Base-by-base conservation (phyloP, 2,329 filamentous ascomycete genomes). In the Xenoacremonium recifei region DNA sequence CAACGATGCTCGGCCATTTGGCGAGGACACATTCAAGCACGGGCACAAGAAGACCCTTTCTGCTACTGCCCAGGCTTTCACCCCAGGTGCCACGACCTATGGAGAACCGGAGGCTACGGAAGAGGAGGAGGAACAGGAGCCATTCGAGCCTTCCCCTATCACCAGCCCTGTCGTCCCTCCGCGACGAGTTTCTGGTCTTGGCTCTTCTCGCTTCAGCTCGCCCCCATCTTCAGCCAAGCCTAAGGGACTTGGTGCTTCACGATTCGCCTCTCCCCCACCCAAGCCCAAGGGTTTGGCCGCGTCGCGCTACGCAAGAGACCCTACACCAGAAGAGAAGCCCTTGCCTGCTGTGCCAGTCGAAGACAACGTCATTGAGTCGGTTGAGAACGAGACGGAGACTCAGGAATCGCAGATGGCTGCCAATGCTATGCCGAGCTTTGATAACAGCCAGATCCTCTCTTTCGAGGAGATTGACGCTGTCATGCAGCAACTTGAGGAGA, bases 381-480 rank as follows among this genome's bases (percentile, higher is more conserved):
- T 63, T 9, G 62, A 66, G 42, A 44, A 48, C 18, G 61, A 61
- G 9, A 16, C 23, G 17, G 47, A 50, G 13, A 36, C 40, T 5
- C 48, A 55, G 16, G 42, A 41, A n/a, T 41, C 49, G n/a, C 16
- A 46, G 6, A 34, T 34, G 32, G 16, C 9, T 9, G 15, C 32
- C 7, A 34, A 43, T 33, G 31, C 48, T 37, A 35, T 52, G 30
- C 33, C 49, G 42, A 31, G 48, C n/a, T 42, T 54, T 31, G 50
- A 58, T 12, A 47, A 49, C 20, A 37, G 54, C 4, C 56, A 57
- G 16, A 71, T 73, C 48, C 73, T 70, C 6, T 79, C 84, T 0
- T 88, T 88, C 54, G 85, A 92, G 53, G 90, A 96, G 60, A 91
- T 96, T 57, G 91, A 96, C 69, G 89, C 86, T 33, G 83, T 96